phyloP scores from a whole-genome alignment of 2,329 filamentous ascomycete species.

The Mariannaea sp. region DNA sequence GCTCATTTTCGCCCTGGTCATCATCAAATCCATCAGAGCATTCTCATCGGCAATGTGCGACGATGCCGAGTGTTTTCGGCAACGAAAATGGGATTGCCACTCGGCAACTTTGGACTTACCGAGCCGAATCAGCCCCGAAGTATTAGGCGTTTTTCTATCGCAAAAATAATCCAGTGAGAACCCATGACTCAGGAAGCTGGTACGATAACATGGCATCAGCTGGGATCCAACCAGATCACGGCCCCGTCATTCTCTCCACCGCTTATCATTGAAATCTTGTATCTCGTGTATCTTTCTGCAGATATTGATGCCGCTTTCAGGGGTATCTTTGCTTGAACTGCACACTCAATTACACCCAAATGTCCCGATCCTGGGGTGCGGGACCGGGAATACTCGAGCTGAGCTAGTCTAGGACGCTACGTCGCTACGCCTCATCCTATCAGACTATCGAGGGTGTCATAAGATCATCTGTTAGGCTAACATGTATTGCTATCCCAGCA shows the following conservation, averaged over 20 bases:
- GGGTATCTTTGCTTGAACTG: too few relatives aligned
- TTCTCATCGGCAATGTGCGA: neutral
- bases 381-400: neutral
- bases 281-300: too few relatives aligned
- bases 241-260: neutral
- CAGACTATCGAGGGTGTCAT: neutral
- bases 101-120: slow-evolving; percentile 4
- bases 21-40: neutral
- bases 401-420: neutral
- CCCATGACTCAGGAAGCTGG: neutral
- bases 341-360: too few relatives aligned
- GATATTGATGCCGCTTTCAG: too few relatives aligned
- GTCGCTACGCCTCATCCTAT: neutral
- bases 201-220: neutral
- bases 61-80: neutral
- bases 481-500: neutral
- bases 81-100: neutral
- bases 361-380: neutral
- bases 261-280: too few relatives aligned
- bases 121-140: neutral
- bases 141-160: neutral
- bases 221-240: neutral
- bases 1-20: too few relatives aligned
- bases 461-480: neutral
- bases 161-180: neutral